Conservation (phyloP, 768 basidiomycete species). For the Pleurotus tuoliensis region DNA sequence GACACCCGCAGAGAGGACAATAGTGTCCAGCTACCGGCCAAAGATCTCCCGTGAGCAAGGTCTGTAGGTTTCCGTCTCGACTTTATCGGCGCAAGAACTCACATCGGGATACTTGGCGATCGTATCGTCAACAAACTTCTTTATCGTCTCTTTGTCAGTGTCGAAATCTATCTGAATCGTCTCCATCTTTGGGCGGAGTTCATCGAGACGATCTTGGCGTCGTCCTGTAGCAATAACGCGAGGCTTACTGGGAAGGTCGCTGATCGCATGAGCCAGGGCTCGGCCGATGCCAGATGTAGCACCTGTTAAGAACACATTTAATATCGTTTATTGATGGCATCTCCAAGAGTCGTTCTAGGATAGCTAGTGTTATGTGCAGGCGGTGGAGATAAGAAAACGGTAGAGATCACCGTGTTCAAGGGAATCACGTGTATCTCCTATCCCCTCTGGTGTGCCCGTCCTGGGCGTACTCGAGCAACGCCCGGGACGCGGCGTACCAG, state of each 20-base stretch:
- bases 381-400: too few species aligned
- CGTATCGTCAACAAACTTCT: slow-evolving; percentile 24
- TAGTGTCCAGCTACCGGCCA: slow-evolving; percentile 44
- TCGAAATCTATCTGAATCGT: slow-evolving; percentile 29
- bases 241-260: slow-evolving; percentile 19
- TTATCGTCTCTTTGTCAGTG: slow-evolving; percentile 20
- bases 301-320: slow-evolving; percentile 20
- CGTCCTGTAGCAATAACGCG: slow-evolving; percentile 35
- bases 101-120: slow-evolving; percentile 10
- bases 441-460: too few species aligned
- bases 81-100: neutral
- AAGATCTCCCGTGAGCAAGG: too few species aligned
- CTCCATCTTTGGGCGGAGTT: slow-evolving; percentile 16
- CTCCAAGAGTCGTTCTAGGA: slow-evolving; percentile 20
- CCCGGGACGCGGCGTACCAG: too few species aligned
- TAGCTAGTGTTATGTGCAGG: too few species aligned
- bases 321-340: slow-evolving; percentile 12
- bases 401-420: too few species aligned
- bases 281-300: slow-evolving; percentile 12
- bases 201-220: slow-evolving; percentile 25
- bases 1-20: slow-evolving; percentile 50
- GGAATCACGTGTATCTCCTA: too few species aligned
- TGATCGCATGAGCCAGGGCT: slow-evolving; percentile 2
- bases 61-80: too few species aligned
- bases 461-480: too few species aligned